Percentiles rank a stretch among this genome's conserved stretches.
phyloP scores from a whole-genome alignment of 2,329 filamentous ascomycete genomes.

The Trichoderma atrobrunneum region DNA sequence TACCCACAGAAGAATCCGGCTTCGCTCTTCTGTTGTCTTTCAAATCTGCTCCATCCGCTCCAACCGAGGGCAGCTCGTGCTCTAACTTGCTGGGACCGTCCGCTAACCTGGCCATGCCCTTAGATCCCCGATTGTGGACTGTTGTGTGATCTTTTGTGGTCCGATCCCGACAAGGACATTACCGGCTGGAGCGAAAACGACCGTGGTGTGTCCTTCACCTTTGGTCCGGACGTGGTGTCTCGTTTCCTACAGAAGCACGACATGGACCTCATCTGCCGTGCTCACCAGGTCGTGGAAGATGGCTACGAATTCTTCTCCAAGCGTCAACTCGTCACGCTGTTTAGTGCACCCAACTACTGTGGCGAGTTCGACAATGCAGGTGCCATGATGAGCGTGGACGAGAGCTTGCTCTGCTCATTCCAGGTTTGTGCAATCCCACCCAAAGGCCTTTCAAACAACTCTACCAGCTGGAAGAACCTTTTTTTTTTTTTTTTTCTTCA shows the following conservation, averaged over 20 bases:
- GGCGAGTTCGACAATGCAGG: conserved; percentile 99
- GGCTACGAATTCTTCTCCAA: conserved; percentile 99
- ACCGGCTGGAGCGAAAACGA: conserved; percentile 99
- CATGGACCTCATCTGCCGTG: conserved; percentile 98
- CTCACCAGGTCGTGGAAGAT: conserved; percentile 97
- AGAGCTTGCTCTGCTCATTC: conserved; percentile 97
- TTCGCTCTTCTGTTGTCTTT: not conserved
- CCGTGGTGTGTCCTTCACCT: conserved; percentile 96
- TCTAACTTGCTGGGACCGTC: not conserved
- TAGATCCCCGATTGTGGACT: conserved; percentile 98
- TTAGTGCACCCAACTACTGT: conserved; percentile 98
- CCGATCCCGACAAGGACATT: conserved; percentile 98
- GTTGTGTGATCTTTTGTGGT: conserved; percentile 97
- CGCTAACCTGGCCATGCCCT: conserved; percentile 19
- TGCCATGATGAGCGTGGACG: conserved; percentile 99
- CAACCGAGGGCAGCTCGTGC: not conserved
- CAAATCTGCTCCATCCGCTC: not conserved
- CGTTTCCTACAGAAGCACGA: conserved; percentile 98
- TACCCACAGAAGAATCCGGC: not conserved
- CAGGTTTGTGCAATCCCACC: conserved; percentile 61
- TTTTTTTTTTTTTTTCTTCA: not conserved
- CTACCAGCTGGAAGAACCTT: not conserved
- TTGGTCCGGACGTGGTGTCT: conserved; percentile 94
- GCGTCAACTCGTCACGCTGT: conserved; percentile 92
- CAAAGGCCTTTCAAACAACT: not conserved